Base-by-base conservation (phyloP, 169 alveolate species). In the Plasmodium gallinaceum region DNA sequence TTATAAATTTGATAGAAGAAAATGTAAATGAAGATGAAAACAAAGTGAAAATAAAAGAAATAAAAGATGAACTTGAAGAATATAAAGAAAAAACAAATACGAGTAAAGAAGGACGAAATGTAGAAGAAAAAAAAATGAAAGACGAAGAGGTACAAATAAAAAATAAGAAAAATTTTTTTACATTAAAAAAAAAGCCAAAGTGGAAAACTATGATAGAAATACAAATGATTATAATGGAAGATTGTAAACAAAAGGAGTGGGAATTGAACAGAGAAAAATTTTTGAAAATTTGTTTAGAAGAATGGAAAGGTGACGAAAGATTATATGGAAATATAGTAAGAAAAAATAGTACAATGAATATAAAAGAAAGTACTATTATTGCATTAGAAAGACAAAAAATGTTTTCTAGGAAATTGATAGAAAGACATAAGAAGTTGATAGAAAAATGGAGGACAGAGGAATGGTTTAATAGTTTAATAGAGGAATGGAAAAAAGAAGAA, bases 401-500 rank as follows among this genome's bases (percentile, higher is more conserved):
- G n/a, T 60, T 60, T 8, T 60, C 14, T 2, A 20, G 18, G 5
- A 10, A 0, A 60, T 60, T 37, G 43, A 20, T 20, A 60, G 43
- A 60, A 60, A 22, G 42, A n/a, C 24, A 60, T 5, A 20, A 12
- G 18, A 20, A 18, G 0, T 6, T 60, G 18, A 7, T 22, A 4
- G 16, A 58, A 18, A 58, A 58, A 58, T 58, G 26, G 39, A 16
- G 5, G 16, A 18, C 5, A 5, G 68, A 58, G 16, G 37, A 58
- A 58, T 58, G 68, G 68, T 58, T 58, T 22, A 24, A 58, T 6
- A 24, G 16, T 0, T 58, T 58, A 10, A 58, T n/a, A 24, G 20
- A 18, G 5, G 68, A 58, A 58, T 58, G 68, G 68, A 58, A 5
- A 58, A 58, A 58, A 16, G 68, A 58, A 16, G 16, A 58, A 24